These are phyloP conservation scores for Leishmania arabica DNA, from an alignment of 208 protist genomes.

Conservation along the genomic window DNA sequence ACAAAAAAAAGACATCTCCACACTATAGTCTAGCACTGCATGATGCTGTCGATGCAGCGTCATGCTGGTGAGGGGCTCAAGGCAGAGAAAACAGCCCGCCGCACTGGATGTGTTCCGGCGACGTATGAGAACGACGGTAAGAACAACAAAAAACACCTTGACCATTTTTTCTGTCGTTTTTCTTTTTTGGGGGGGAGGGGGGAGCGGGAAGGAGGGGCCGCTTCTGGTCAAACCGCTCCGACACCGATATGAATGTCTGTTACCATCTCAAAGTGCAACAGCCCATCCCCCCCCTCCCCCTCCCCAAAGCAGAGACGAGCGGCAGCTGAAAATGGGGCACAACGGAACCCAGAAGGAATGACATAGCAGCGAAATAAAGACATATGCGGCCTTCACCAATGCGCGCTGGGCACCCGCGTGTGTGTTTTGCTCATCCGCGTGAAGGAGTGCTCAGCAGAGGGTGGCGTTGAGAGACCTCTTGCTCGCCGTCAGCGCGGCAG, in stretches of 20 bases:
- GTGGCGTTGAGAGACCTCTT: background rate
- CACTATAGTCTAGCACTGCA: background rate
- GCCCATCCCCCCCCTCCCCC: too few species aligned
- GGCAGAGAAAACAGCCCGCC: too few species aligned
- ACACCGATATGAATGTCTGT: too few species aligned
- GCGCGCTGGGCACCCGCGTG: too few species aligned
- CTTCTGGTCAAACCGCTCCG: too few species aligned
- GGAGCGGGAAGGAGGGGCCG: too few species aligned
- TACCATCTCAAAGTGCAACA: background rate
- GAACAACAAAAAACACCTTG: too few species aligned
- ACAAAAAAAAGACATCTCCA: background rate
- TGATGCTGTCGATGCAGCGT: background rate
- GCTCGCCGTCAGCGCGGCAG: background rate
- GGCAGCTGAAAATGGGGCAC: background rate
- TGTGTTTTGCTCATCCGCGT: background rate
- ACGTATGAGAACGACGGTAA: too few species aligned
- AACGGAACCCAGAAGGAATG: background rate
- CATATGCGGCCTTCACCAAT: background rate
- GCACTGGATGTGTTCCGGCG: too few species aligned
- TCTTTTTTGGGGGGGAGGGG: too few species aligned
- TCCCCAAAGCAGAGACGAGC: background rate
- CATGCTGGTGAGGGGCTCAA: background rate
- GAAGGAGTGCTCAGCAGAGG: background rate
- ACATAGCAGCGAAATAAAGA: background rate
- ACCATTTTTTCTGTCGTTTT: too few species aligned